Conservation (phyloP, 2,329 filamentous ascomycete genomes). For the Cytospora mali region DNA sequence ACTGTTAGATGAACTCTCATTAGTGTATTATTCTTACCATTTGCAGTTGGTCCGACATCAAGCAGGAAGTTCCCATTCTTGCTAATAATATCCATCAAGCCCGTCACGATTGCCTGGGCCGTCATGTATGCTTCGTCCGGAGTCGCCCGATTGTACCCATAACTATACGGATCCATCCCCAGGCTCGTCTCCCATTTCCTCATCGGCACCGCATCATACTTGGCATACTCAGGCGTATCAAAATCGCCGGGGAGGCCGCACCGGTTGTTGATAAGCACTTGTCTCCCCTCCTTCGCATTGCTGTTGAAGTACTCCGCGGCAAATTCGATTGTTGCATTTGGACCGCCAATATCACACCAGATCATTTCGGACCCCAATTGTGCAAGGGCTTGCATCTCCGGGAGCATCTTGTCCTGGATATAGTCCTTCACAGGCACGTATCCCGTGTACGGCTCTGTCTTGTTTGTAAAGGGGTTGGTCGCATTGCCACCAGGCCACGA, state of each 20-base stretch:
- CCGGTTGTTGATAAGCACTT: conserved; percentile 26
- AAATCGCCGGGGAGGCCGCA: conserved; percentile 28
- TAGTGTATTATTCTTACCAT: conserved; percentile 9
- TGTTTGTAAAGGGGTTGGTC: conserved; percentile 47
- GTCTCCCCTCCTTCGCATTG: conserved; percentile 32
- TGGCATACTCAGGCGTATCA: conserved; percentile 32
- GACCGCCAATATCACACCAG: conserved; percentile 51
- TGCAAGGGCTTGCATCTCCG: conserved; percentile 48
- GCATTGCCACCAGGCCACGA: conserved; percentile 46
- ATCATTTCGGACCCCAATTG: conserved; percentile 48
- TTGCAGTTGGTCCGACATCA: conserved; percentile 33
- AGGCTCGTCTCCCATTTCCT: conserved; percentile 31
- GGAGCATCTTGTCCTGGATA: conserved; percentile 44
- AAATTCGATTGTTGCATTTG: conserved; percentile 46
- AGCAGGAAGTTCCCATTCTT: conserved; percentile 38
- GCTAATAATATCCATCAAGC: conserved; percentile 35
- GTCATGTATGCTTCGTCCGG: conserved; percentile 31
- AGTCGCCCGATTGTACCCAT: conserved; percentile 31
- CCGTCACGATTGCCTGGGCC: conserved; percentile 32
- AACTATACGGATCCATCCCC: conserved; percentile 31
- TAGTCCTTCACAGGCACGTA: conserved; percentile 45
- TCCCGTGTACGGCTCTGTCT: conserved; percentile 46
- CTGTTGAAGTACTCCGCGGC: conserved; percentile 47
- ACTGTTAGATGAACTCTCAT: no score
- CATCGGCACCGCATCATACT: conserved; percentile 21